Base-by-base conservation (phyloP, 2,329 filamentous ascomycete species). In the Cephalotrichum gorgonifer region DNA sequence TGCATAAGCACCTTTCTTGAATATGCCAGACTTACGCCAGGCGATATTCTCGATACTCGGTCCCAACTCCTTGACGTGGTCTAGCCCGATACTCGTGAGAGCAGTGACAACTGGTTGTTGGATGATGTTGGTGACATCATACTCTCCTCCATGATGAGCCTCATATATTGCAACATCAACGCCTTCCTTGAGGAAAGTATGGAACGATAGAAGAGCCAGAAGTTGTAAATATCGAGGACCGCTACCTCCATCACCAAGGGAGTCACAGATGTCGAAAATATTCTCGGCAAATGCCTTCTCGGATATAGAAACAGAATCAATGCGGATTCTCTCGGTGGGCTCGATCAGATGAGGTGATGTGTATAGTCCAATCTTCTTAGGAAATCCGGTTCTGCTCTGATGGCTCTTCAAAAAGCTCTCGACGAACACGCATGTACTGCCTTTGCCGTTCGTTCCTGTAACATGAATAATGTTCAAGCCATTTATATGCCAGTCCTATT, bases 401-500 rank as follows among this genome's bases (percentile, higher is more conserved):
- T 44, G 43, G 15, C 25, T 28, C 15, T 23, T 4, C 25, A 44
- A 22, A 14, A 44, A 44, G 20, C 25, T 28, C 11, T 44, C 43
- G 28, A 44, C 25, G 15, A 31, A 28, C 9, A 23, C 43, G 25
- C 43, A 44, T 6, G 43, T 44, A n/a, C 43, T 31, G 25, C 43
- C 43, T 20, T 44, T 44, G 43, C 43, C 43, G 11, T 44, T 44
- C 27, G 43, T 44, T 28, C 43, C 43, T 6, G 43, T 25, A 17
- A 44, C 15, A 30, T 44, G 43, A 20, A 44, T 44, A 25, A 44
- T 28, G 25, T 44, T 44, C 27, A 44, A 17, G 43, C 22, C 15
- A 25, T 28, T 31, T n/a, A 44, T 15, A 14, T 14, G 4, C 9
- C 4, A 15, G 7, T 44, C 43, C 43, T 44, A 28, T 6, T 22